Conservation (phyloP, 768 basidiomycete genomes). For the Pleurotus pulmonarius region DNA sequence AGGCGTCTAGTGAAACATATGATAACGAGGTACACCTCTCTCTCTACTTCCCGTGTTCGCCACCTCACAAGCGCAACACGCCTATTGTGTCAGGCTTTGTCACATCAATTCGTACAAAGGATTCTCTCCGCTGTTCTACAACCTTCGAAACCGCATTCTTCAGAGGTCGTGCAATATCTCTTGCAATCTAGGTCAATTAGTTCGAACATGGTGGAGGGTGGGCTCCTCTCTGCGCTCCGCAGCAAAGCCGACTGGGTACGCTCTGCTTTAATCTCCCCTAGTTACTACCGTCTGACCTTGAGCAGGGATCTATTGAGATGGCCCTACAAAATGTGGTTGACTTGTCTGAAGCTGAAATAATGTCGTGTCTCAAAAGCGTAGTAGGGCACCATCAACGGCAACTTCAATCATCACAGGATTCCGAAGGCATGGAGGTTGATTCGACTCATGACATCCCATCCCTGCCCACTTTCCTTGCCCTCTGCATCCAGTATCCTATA, state of each 20-base stretch:
- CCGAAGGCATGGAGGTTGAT: conserved; percentile 39
- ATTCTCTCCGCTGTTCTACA: conserved; percentile 49
- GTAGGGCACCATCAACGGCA: conserved; percentile 30
- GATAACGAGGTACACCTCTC: not conserved
- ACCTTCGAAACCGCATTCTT: conserved; percentile 45
- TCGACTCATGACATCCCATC: conserved; percentile 17
- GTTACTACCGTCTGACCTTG: not conserved
- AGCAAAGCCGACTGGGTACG: conserved; percentile 67
- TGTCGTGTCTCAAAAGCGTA: conserved; percentile 46
- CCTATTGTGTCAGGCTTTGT: not conserved
- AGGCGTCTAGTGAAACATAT: conserved; percentile 14
- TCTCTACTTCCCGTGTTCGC: not conserved
- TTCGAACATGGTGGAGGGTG: conserved; percentile 58
- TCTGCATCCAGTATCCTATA: conserved; percentile 33
- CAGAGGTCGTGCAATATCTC: conserved; percentile 55
- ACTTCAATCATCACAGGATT: conserved; percentile 18
- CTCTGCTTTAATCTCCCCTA: not conserved
- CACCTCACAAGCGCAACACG: too few relatives aligned
- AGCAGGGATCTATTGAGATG: conserved; percentile 42
- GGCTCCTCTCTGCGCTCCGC: conserved; percentile 50
- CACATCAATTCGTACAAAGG: conserved; percentile 56
- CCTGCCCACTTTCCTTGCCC: conserved; percentile 32
- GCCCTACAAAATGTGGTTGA: conserved; percentile 57
- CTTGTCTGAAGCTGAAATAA: conserved; percentile 61
- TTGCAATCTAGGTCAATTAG: conserved; percentile 54